phyloP scores from a whole-genome alignment of 2,329 filamentous ascomycete species.

The Venturia carpophila region DNA sequence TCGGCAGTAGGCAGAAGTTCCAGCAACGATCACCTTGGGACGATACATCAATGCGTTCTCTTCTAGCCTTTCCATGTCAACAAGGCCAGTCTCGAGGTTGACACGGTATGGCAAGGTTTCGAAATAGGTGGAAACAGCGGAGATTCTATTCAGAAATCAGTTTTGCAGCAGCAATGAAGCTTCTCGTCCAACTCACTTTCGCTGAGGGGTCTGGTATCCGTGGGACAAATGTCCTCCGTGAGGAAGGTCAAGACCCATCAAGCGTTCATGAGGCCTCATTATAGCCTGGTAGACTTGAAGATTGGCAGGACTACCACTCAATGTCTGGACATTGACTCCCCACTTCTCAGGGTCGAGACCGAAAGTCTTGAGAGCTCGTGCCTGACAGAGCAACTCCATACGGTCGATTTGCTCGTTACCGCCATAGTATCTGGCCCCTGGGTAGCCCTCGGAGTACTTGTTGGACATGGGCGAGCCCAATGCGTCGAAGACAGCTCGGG shows the following conservation, averaged over 20 bases:
- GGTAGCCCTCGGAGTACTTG: slow-evolving; percentile 98
- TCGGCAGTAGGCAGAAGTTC: slow-evolving; percentile 91
- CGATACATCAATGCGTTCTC: slow-evolving; percentile 81
- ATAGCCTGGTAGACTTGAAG: slow-evolving; percentile 97
- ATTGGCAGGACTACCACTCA: slow-evolving; percentile 91
- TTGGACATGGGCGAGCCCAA: slow-evolving; percentile 58
- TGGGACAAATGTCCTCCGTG: slow-evolving; percentile 93
- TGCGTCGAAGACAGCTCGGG: slow-evolving; percentile 34
- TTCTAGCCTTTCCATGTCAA: slow-evolving; percentile 90
- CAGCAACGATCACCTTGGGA: slow-evolving; percentile 91
- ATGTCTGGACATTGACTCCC: slow-evolving; percentile 87
- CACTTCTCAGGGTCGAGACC: slow-evolving; percentile 76
- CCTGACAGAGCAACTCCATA: slow-evolving; percentile 81
- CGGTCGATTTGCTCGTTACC: slow-evolving; percentile 95
- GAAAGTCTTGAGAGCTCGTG: slow-evolving; percentile 82
- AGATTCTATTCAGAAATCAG: slow-evolving; percentile 54
- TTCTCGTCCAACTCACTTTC: slow-evolving; percentile 55
- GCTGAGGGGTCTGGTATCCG: slow-evolving; percentile 91
- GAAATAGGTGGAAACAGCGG: slow-evolving; percentile 98
- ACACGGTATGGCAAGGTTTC: slow-evolving; percentile 94
- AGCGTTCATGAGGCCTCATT: slow-evolving; percentile 87
- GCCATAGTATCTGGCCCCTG: slow-evolving; percentile 91
- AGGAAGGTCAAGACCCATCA: slow-evolving; percentile 94
- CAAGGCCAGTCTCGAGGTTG: slow-evolving; percentile 81
- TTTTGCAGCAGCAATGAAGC: slow-evolving; percentile 47